Evolutionary conservation across 106 monocot genomes (phyloP), one percentile per base, ranked within the genome.

Genomic region (Amphibolis antarctica): DNA sequence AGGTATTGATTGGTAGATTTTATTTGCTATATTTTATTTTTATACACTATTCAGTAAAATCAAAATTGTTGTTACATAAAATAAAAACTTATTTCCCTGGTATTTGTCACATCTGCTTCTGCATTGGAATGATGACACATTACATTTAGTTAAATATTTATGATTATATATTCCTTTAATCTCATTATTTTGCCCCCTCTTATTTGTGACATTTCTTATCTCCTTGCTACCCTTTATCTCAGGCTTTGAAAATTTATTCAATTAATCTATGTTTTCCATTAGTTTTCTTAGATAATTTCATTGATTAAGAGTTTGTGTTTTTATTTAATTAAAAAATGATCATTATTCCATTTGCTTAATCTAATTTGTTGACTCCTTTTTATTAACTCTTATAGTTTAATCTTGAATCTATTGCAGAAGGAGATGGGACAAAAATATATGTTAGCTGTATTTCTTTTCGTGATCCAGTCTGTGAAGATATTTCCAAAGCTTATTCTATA

Each of bases 381-480:
- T 27, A 17, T 57, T 57, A 57, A 27, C 26, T 55, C 14, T 28
- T 29, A 25, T 58, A 27, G 7, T 26, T 20, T 49, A 30, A 28
- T 53, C 15, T 12, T 31, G 44, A 51, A 54, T 70, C 73, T 43
- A 44, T 44, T 80, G 83, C 80, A 98, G 98, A 98, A 80, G 98
- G 98, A 69, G 98, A 98, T 85, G 98, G 98, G 25, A 87, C 90
- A 18, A 98, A 98, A 75, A 91, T 90, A 54, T 98, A 80, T 77
- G 98, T 98, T 15, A 82, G 90, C 66, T 98, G 98, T 69, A 88
- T 98, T 79, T 85, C 98, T 55, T 98, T 98, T 79, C 76, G 91
- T 44, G 98, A 98, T 77, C 82, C 81, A 55, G 79, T 98, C 55
- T 98, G 87, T 75, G 85, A 91, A 66, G 98, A 98, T 79, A 85